Base-by-base conservation (phyloP, 306 rosid species). In the Fragaria nilgerrensis region DNA sequence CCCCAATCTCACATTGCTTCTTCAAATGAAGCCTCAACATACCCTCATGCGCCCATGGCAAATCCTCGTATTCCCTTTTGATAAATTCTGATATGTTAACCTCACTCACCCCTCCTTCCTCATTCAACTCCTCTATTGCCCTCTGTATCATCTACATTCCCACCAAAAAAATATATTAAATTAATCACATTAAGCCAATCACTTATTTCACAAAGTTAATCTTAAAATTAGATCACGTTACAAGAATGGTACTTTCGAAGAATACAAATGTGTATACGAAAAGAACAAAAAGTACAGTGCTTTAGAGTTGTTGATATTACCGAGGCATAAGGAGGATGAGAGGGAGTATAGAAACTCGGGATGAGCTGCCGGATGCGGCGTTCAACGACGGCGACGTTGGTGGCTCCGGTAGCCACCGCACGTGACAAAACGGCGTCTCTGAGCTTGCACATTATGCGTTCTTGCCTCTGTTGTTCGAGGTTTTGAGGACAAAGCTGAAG, bases 81-180 rank as follows among this genome's bases (percentile, higher is more conserved):
- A 84, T 80, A 68, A 80, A 84, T 22, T 77, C 77, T 2, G 82
- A 73, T 61, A 84, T 73, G 0, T 34, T 78, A 37, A 53, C 58
- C 66, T 80, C 84, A 19, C 84, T 77, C 59, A 55, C 58, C 66
- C 84, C 80, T 29, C n/a, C 80, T 50, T 73, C 87, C 73, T 76
- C 81, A 20, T 77, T 73, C 71, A 80, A 22, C 80, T 73, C 72
- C 37, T 7, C 64, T 58, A 84, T 73, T 12, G 87, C 87, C 70
- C 75, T 80, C n/a, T 66, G 74, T 52, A 84, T 84, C 87, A 84
- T 84, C 84, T 84, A 45, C 79, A 73, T 47, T 52, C 58, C 59
- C 44, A 39, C 29, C 25, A 37, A 9, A 43, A 7, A 12, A 27
- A 58, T 5, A 32, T 2, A n/a, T 39, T 14, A 11, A 43, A 34